A percentile compares a stretch with the other conserved stretches of the same genome.
Conservation (phyloP, 768 basidiomycete species). For the Mycena belliarum region DNA sequence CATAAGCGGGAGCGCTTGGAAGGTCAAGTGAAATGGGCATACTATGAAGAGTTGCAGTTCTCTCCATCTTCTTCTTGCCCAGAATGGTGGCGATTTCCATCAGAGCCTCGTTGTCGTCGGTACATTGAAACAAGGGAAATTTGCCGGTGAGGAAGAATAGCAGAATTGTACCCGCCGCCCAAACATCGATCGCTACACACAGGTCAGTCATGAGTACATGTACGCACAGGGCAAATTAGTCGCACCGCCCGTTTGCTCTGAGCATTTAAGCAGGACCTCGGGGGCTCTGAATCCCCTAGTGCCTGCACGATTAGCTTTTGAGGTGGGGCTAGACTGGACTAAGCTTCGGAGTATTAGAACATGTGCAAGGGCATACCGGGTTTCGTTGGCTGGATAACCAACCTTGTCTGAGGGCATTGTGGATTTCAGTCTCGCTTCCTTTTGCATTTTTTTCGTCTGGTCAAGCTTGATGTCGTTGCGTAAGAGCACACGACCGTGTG, state of each 20-base stretch:
- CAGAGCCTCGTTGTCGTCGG: conserved; percentile 91
- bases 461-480: conserved; percentile 43
- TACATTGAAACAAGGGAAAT: conserved; percentile 93
- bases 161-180: conserved; percentile 92
- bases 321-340: conserved; percentile 54
- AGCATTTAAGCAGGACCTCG: conserved; percentile 93
- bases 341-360: not conserved
- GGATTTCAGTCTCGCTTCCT: conserved; percentile 58
- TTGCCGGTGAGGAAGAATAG: conserved; percentile 90
- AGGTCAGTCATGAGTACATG: not conserved
- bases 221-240: conserved; percentile 9
- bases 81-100: conserved; percentile 93
- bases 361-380: conserved; percentile 45
- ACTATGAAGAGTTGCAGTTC: conserved; percentile 88
- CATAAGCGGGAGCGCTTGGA: not conserved
- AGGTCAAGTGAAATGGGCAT: conserved; percentile 30
- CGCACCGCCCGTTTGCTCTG: conserved; percentile 88
- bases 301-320: conserved; percentile 95
- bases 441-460: conserved; percentile 57
- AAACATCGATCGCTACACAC: conserved; percentile 86
- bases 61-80: conserved; percentile 82
- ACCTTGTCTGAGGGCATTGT: conserved; percentile 63
- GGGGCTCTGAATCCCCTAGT: conserved; percentile 97
- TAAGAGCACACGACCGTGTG: conserved; percentile 64
- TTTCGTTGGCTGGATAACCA: conserved; percentile 77